Evolutionary conservation across 2,329 filamentous ascomycete genomes (phyloP).

Genomic region (Ophiognomonia clavigignenti-juglandacearum): DNA sequence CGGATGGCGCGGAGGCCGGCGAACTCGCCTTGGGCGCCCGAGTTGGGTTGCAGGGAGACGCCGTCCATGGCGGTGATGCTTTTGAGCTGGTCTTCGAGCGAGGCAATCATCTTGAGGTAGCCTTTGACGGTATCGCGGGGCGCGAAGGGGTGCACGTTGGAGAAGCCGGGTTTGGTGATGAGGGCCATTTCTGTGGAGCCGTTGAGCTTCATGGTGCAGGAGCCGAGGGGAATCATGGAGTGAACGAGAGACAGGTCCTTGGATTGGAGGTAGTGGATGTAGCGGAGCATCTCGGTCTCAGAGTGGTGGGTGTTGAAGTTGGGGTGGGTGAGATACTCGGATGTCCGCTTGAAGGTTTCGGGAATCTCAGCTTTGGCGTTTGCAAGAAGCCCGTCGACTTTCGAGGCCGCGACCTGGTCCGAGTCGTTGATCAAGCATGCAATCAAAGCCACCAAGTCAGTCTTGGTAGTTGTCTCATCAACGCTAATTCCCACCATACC

Average conservation of each 20-base stretch:
- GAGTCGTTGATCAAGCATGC: conserved; percentile 20
- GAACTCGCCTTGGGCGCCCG: conserved; percentile 93
- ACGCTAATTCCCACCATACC: conserved; percentile 67
- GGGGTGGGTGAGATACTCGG: conserved; percentile 76
- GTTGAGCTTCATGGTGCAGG: conserved; percentile 98
- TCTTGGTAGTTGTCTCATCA: conserved; percentile 53
- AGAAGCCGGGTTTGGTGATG: conserved; percentile 70
- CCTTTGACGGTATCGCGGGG: conserved; percentile 59
- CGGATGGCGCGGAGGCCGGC: conserved; percentile 84
- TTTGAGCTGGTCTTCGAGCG: conserved; percentile 70
- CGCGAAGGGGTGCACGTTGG: conserved; percentile 77
- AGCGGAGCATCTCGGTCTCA: conserved; percentile 88
- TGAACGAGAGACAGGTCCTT: conserved; percentile 92
- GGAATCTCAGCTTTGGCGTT: conserved; percentile 39
- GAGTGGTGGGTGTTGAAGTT: conserved; percentile 95
- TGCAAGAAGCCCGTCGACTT: conserved; percentile 36
- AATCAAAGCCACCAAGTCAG: conserved; percentile 20
- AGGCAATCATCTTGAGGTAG: conserved; percentile 64
- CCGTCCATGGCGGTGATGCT: conserved; percentile 85
- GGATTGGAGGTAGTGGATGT: conserved; percentile 88
- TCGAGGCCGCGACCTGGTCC: conserved; percentile 13
- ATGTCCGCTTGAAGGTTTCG: conserved; percentile 61
- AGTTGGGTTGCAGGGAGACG: conserved; percentile 92
- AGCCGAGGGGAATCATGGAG: conserved; percentile 96
- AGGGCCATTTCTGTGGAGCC: conserved; percentile 90